Base-by-base conservation (phyloP, 225 moss, liverwort and hornwort species). In the Ulota crispa region DNA sequence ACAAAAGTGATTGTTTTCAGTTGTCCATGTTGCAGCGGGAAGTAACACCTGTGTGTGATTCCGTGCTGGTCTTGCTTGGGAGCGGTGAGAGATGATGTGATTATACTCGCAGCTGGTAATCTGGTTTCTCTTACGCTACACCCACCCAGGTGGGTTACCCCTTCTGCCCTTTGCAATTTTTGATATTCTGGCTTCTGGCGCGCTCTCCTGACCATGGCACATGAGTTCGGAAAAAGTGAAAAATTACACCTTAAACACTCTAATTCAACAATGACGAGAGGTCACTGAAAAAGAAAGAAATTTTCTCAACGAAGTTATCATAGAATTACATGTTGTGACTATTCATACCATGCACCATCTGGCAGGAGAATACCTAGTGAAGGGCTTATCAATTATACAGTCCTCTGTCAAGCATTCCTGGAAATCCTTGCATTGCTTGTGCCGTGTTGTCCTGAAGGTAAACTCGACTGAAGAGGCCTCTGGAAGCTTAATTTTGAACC, bases 401-500 rank as follows among this genome's bases (percentile, higher is more conserved):
- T 67, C 66, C 59, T 72, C n/a, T 60, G 68, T 62, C 23, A 21
- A 63, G 42, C 36, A 59, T 30, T 61, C 54, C 15, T 71, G 10
- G 32, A 75, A 14, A 73, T 78, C 73, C 73, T 10, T 10, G 7
- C 53, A 42, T 62, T 30, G 41, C 28, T 73, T 67, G 37, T 60
- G 80, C 59, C 60, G 42, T 67, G 23, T 59, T 37, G 56, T 32
- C 59, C 59, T 19, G 6, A 20, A 56, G 53, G 70, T 53, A 31
- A 59, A 64, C 56, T 32, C 4, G 52, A 30, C 76, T 70, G 50
- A 30, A 52, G 31, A 65, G 59, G 41, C 59, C 69, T 80, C 76
- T 79, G 55, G 34, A 64, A 37, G 66, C 61, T 85, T 47, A 93
- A 23, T 87, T 87, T 56, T 80, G 70, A 64, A 83, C 85, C 30